phyloP scores from a whole-genome alignment of 2,329 filamentous ascomycete species.

The Metarhizium brunneum region DNA sequence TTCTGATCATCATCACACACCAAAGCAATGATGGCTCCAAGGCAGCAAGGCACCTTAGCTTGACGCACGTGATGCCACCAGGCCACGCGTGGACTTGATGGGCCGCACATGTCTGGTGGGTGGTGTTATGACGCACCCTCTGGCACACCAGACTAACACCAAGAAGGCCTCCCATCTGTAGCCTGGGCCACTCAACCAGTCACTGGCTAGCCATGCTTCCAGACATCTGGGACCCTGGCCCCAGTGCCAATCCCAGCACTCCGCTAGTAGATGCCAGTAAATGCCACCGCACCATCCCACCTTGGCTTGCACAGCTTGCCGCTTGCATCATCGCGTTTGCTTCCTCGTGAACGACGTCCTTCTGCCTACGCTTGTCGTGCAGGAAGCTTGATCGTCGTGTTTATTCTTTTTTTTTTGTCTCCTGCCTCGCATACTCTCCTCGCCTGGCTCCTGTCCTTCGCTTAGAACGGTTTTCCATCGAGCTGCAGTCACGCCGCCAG shows the following conservation, averaged over 20 bases:
- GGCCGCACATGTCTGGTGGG: no score
- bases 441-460: background rate
- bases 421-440: background rate
- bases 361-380: background rate
- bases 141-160: no score
- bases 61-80: no score
- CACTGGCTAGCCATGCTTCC: no score
- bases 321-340: slow-evolving; percentile 4
- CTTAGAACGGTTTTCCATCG: background rate
- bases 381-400: background rate
- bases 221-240: no score
- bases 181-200: no score
- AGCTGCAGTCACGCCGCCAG: background rate
- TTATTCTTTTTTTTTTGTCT: background rate
- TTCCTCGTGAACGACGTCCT: background rate
- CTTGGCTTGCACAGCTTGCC: background rate
- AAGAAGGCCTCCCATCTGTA: no score
- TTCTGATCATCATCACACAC: no score
- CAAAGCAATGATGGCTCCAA: no score
- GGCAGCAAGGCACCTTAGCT: no score
- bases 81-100: no score
- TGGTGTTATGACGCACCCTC: background rate
- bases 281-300: background rate
- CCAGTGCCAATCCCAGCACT: no score
- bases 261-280: background rate